Conservation (phyloP, 164 flowering plant genomes). For the Paratinospora sagittata region DNA sequence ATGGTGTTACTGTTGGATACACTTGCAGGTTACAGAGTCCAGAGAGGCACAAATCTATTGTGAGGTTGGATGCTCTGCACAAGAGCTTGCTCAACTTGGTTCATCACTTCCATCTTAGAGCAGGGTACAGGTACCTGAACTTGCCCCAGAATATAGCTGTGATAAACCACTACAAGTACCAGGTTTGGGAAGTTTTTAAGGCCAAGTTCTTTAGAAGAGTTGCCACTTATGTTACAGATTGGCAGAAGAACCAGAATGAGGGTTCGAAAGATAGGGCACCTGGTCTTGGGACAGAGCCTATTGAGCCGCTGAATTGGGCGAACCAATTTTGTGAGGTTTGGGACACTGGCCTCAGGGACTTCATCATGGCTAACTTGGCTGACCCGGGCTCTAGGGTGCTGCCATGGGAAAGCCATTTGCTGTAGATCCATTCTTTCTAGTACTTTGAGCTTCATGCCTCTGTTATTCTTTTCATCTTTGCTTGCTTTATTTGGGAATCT, state of each 20-base stretch:
- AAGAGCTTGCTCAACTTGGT: conserved; percentile 65
- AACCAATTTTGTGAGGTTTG: conserved; percentile 73
- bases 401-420: conserved; percentile 58
- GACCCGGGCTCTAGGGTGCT: conserved; percentile 46
- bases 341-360: conserved; percentile 84
- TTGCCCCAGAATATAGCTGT: conserved; percentile 44
- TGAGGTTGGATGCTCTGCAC: conserved; percentile 56
- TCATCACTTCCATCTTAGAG: conserved; percentile 65
- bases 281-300: conserved; percentile 81
- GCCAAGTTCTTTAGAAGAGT: conserved; percentile 79
- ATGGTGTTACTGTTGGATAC: conserved; percentile 77
- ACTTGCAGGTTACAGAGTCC: conserved; percentile 77
- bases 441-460: conserved; percentile 7
- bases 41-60: conserved; percentile 81
- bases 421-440: not conserved
- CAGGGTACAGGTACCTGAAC: conserved; percentile 44
- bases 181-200: conserved; percentile 80
- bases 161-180: conserved; percentile 88
- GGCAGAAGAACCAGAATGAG: conserved; percentile 75
- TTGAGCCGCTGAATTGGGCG: conserved; percentile 83
- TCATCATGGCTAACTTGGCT: conserved; percentile 52
- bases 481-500: not conserved
- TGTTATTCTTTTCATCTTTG: not conserved
- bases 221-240: conserved; percentile 86
- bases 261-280: conserved; percentile 91